Conservation (phyloP, 2,329 filamentous ascomycete genomes). For the Ascocoryne sarcoides region DNA sequence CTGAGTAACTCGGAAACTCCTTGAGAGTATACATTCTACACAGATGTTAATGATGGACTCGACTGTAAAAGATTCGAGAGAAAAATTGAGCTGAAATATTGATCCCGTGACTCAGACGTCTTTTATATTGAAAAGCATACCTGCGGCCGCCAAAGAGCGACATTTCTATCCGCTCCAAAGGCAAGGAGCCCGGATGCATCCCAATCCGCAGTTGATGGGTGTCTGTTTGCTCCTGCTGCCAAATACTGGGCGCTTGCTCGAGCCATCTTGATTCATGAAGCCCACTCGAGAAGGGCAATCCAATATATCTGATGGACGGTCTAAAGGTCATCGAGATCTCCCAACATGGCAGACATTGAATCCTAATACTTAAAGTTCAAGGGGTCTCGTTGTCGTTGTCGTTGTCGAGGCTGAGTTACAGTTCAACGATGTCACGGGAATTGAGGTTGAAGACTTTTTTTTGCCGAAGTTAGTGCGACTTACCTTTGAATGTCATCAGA, state of each 20-base stretch:
- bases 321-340: too few relatives aligned
- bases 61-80: background rate
- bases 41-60: background rate
- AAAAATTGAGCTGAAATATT: background rate
- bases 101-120: background rate
- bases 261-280: constrained; percentile 14
- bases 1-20: constrained; percentile 62
- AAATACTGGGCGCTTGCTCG: constrained; percentile 23
- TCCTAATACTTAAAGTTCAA: too few relatives aligned
- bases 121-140: constrained; percentile 41
- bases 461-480: background rate
- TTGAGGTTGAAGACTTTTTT: background rate
- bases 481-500: too few relatives aligned
- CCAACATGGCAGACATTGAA: too few relatives aligned
- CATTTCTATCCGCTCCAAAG: constrained; percentile 80
- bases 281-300: background rate
- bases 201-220: constrained; percentile 89
- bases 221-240: constrained; percentile 76
- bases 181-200: constrained; percentile 64
- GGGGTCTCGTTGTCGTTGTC: too few relatives aligned
- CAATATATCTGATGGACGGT: too few relatives aligned
- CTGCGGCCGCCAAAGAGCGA: constrained; percentile 78
- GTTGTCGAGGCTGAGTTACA: too few relatives aligned
- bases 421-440: background rate
- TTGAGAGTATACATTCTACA: constrained; percentile 16